Evolutionary conservation across 208 protist species (phyloP).

Genomic region (Crithidia sp.): DNA sequence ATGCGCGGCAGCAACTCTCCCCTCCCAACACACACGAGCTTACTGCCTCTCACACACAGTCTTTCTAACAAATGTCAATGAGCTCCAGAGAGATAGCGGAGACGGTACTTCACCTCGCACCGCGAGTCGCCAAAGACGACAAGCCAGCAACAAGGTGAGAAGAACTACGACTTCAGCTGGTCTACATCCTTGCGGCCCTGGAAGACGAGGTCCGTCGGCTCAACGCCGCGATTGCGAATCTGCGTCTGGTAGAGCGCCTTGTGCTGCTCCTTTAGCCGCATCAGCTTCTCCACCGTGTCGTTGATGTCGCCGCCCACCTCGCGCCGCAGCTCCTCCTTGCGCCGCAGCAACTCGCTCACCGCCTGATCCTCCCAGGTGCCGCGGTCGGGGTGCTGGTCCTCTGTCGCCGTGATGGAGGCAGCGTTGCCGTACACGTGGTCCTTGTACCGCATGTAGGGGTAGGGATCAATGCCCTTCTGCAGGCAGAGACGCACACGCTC

Average conservation of each 20-base stretch:
- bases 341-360: constrained; percentile 56
- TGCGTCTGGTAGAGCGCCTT: constrained; percentile 39
- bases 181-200: constrained; percentile 41
- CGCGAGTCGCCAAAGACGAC: too few species aligned
- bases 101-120: too few species aligned
- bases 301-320: constrained; percentile 69
- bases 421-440: constrained; percentile 83
- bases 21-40: too few species aligned
- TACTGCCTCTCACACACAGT: too few species aligned
- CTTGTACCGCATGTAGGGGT: constrained; percentile 87
- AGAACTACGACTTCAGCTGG: constrained; percentile 36
- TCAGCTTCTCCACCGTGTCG: constrained; percentile 71
- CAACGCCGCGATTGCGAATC: constrained; percentile 26
- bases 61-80: too few species aligned
- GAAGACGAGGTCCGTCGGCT: constrained; percentile 73
- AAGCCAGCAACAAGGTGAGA: too few species aligned
- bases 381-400: constrained; percentile 51
- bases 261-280: constrained; percentile 54
- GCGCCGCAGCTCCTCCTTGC: constrained; percentile 77
- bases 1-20: too few species aligned
- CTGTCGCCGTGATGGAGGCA: constrained; percentile 33
- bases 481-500: constrained; percentile 89
- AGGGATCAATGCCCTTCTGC: constrained; percentile 92
- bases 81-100: too few species aligned
- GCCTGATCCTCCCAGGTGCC: constrained; percentile 66